These are phyloP conservation scores for Termitomyces sp. DNA, from an alignment of 768 basidiomycete species.

Conservation along the genomic window DNA sequence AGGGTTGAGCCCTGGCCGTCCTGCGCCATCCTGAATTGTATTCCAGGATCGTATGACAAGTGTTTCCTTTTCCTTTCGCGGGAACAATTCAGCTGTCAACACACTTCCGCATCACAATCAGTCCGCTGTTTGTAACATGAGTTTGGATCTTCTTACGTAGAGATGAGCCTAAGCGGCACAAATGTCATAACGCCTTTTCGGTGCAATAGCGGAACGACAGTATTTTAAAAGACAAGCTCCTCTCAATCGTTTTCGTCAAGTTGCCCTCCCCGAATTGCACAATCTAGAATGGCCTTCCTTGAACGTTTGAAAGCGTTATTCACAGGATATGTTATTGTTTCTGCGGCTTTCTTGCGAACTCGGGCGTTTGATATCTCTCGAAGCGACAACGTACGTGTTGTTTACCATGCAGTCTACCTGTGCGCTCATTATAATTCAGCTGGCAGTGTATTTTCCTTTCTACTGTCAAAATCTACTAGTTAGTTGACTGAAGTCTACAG, in stretches of 20 bases:
- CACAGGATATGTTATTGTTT: slow-evolving; percentile 3
- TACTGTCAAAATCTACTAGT: background rate
- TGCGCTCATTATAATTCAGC: slow-evolving; percentile 24
- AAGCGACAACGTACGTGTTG: slow-evolving; percentile 28
- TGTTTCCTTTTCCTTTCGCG: slow-evolving; percentile 10
- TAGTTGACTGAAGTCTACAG: slow-evolving; percentile 22
- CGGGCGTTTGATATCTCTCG: slow-evolving; percentile 25
- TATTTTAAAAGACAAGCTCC: slow-evolving; percentile 5
- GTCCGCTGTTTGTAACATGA: background rate
- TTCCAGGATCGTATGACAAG: background rate
- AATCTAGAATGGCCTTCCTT: slow-evolving; percentile 8
- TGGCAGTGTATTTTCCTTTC: slow-evolving; percentile 40
- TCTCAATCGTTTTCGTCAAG: background rate
- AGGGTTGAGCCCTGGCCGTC: background rate
- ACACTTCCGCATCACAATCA: background rate
- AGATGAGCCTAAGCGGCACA: background rate
- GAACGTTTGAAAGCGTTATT: background rate
- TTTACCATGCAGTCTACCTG: background rate
- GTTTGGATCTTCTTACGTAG: background rate
- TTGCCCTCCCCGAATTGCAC: background rate
- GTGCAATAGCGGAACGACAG: background rate
- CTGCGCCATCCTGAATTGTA: background rate
- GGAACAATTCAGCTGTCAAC: background rate
- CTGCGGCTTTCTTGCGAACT: slow-evolving; percentile 2
- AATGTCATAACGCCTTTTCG: background rate